Percentiles rank a stretch among this genome's conserved stretches.
Conservation (phyloP, 208 protist genomes). For the Acanthamoeba royreba region DNA sequence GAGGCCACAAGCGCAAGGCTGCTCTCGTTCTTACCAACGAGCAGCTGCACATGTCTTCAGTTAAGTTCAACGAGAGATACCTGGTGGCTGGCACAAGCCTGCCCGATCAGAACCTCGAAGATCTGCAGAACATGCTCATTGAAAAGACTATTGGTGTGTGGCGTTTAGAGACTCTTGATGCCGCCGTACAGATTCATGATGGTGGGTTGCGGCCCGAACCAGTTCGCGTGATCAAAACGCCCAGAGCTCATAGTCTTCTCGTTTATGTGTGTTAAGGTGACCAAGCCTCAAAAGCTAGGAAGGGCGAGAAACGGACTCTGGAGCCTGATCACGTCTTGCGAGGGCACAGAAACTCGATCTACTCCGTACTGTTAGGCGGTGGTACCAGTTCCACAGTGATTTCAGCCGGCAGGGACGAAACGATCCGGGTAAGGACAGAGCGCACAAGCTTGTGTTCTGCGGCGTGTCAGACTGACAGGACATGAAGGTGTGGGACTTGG, state of each 20-base stretch:
- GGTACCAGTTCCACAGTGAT: background rate
- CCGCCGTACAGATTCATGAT: background rate
- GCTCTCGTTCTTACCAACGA: background rate
- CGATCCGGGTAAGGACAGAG: background rate
- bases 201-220: no score
- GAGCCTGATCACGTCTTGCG: background rate
- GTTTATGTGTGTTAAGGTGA: background rate
- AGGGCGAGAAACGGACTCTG: background rate
- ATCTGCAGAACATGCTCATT: background rate
- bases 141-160: constrained; percentile 19
- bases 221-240: no score
- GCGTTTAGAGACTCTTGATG: background rate
- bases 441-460: background rate
- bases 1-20: background rate
- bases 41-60: background rate
- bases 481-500: background rate
- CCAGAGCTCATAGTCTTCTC: background rate
- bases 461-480: background rate
- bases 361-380: background rate
- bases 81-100: constrained; percentile 12
- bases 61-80: background rate
- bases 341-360: background rate
- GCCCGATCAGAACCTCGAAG: background rate
- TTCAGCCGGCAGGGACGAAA: background rate
- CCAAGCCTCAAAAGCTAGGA: background rate